Base-by-base conservation (phyloP, 2,329 filamentous ascomycete species). In the Arthroderma sp. region DNA sequence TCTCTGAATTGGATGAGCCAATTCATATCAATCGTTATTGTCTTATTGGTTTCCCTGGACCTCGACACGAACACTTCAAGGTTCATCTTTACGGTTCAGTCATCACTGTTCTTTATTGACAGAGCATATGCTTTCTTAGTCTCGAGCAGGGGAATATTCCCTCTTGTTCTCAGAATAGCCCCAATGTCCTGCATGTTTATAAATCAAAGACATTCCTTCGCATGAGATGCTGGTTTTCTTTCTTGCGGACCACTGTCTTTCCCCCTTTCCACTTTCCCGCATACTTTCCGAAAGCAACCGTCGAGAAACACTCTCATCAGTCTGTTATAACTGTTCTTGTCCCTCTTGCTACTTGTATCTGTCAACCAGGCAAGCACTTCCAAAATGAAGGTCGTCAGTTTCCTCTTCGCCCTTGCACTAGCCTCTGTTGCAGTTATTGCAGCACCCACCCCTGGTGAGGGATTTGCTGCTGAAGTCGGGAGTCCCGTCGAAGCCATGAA, bases 341-440 rank as follows among this genome's bases (percentile, higher is more conserved):
- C 36, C 37, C 34, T 3, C 27, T 4, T 34, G 38, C 29, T 29
- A 40, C 41, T 40, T 38, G 38, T 29, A 38, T 39, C 36, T 7
- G 33, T 36, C 10, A 39, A 44, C 32, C 37, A 11, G 29, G 28
- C 31, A 28, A 7, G 28, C 39, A 10, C 10, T 8, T 9, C 15
- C 10, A 65, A 46, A 43, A 75, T 75, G 72, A 74, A 71, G 63
- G 52, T 72, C 56, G 59, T 65, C 51, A 55, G 62, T 44, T 46
- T 70, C 43, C 53, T 70, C 43, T 53, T 64, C 40, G 59, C 66
- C 44, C 53, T 69, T 42, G 48, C 72, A 40, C 64, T 64, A 43
- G 62, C 62, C 41, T 55, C 57, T 33, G 56, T 58, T 38, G 48
- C 58, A 30, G 59, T 61, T 31, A 57, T 51, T 36, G 53, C 57